phyloP scores from a whole-genome alignment of 441 rosid species.

The Breynia disticha region DNA sequence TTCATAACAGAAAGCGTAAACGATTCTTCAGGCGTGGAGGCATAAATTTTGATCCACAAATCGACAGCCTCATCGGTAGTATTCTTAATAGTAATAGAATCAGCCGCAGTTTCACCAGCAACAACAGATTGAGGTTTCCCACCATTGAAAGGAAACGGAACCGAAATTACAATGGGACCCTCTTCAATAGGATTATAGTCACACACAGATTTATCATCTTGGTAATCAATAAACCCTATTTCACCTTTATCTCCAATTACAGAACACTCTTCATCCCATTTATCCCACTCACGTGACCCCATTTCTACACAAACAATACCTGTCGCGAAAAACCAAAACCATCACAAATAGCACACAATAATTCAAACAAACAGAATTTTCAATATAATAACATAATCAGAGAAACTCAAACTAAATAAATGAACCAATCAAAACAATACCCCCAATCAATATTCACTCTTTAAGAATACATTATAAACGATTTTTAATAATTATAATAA shows the following conservation, averaged over 20 bases:
- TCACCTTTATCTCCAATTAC: constrained; percentile 45
- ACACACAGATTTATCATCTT: constrained; percentile 32
- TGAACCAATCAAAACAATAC: too few species aligned
- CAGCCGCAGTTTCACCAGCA: constrained; percentile 32
- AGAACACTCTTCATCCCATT: constrained; percentile 31
- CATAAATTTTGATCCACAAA: constrained; percentile 41
- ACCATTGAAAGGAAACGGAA: constrained; percentile 36
- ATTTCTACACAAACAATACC: constrained; percentile 15
- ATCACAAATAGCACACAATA: not conserved
- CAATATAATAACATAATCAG: too few species aligned
- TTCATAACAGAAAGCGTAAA: constrained; percentile 44
- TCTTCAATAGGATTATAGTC: constrained; percentile 28
- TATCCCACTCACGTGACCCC: constrained; percentile 13
- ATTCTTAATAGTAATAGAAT: constrained; percentile 33
- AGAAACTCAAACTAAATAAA: too few species aligned
- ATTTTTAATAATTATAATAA: too few species aligned
- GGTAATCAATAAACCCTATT: constrained; percentile 42
- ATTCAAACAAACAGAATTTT: too few species aligned
- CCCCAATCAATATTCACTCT: too few species aligned
- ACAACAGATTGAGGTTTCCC: constrained; percentile 40
- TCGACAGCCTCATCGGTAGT: constrained; percentile 37
- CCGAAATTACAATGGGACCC: constrained; percentile 33
- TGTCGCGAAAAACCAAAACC: not conserved
- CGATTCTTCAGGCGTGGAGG: constrained; percentile 38
- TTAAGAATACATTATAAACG: too few species aligned